Evolutionary conservation across 169 alveolate genomes (phyloP), one percentile per base, ranked within the genome.

Genomic region (Plasmodium sp.): DNA sequence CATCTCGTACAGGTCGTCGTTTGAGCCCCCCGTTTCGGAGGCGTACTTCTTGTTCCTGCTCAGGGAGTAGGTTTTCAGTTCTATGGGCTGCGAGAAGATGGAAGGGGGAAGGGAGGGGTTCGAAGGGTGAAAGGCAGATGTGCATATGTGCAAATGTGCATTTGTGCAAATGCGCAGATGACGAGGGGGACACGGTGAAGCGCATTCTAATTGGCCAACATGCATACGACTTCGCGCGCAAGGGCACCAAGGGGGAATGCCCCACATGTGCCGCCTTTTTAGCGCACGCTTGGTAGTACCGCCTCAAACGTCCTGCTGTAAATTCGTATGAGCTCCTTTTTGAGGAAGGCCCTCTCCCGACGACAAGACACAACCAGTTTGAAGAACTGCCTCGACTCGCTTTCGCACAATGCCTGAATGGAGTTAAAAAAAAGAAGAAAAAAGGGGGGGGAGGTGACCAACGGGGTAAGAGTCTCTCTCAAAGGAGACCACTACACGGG

Each of bases 41-140:
- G 93, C 84, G n/a, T 85, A 85, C 71, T 85, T 85, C 45, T 85
- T 85, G 67, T 85, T 77, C n/a, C 56, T 48, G 45, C 93, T 74
- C 48, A 85, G 54, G 51, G 14, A 34, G 83, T 85, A 85, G 45
- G 86, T 54, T 51, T 77, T 71, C 48, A 85, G 34, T 43, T 85
- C 85, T 54, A 85, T 54, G 33, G 93, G 93, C 93, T 85, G 67
- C 56, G 81, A 85, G 54, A 31, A 7, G 81, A 31, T 36, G 36
- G 67, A n/a, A 5, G 22, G 31, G 34, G 39, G 22, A 79, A 6
- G 16, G 9, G 14, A 79, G 9, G 33, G 16, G 33, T 80, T 34
- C 18, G 22, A 34, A 9, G 10, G 27, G 56, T 56, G 27, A 82
- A 54, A 82, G 33, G 74, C 45, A 83, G 14, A 67, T 31, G 39